Base-by-base conservation (phyloP, 352 stramenopile genomes). In the Globisporangium okanoganense region DNA sequence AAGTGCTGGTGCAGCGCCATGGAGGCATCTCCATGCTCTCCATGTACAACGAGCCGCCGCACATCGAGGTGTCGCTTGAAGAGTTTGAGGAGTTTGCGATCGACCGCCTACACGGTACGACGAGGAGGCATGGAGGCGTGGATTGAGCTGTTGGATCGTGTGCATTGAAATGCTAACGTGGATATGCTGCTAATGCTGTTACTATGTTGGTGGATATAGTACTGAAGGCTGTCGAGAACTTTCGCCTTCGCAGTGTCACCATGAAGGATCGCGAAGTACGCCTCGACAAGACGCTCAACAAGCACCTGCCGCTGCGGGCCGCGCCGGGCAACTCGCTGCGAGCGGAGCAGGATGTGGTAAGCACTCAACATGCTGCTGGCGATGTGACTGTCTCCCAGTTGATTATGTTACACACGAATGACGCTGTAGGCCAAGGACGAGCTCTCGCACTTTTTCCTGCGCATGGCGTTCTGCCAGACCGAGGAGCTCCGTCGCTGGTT, bases 401-500 rank as follows among this genome's bases (percentile, higher is more conserved):
- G n/a, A n/a, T n/a, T n/a, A n/a, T n/a, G n/a, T n/a, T n/a, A n/a
- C n/a, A n/a, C n/a, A n/a, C n/a, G n/a, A n/a, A n/a, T n/a, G n/a
- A n/a, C n/a, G n/a, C n/a, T n/a, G 14, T 41, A 83, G 74, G 65
- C 82, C 44, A 97, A 97, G 72, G 86, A 98, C 71, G 85, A 94
- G 60, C 74, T 98, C 18, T 99, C 96, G 36, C 97, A 99, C 70
- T 99, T 99, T 71, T 98, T 99, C 49, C 70, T 99, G 58, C 86
- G 97, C 29, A 93, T 99, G 63, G 97, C 96, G 7, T 99, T 99
- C 75, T 99, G 96, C 70, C 92, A 97, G 58, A 98, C 88, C 4
- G 97, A 99, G 61, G 97, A 99, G 73, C 76, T 99, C 24, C 85
- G 97, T 29, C 90, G 96, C 45, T 99, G 97, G 97, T 99, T 99